These are phyloP conservation scores for Arthroderma uncinatum DNA, from an alignment of 2,329 filamentous ascomycete genomes.

Conservation along the genomic window DNA sequence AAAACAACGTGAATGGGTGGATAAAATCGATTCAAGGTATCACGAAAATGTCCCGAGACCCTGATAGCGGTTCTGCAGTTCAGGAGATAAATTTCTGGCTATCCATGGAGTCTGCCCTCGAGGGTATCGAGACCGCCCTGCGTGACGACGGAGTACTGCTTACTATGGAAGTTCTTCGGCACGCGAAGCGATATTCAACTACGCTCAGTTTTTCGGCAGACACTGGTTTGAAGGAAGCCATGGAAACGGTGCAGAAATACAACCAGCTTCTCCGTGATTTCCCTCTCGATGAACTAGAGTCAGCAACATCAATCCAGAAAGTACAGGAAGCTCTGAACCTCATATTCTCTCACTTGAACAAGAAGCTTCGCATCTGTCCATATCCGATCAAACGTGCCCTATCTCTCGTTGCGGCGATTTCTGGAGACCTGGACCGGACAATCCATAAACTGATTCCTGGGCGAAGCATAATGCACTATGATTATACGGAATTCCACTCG, in stretches of 20 bases:
- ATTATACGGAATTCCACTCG: conserved; percentile 77
- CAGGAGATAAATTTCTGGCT: conserved; percentile 99
- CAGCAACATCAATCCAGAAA: conserved; percentile 78
- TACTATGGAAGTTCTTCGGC: conserved; percentile 87
- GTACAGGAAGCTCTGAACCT: conserved; percentile 77
- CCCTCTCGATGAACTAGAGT: conserved; percentile 84
- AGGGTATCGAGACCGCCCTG: conserved; percentile 82
- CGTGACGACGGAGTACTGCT: conserved; percentile 77
- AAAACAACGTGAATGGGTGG: conserved; percentile 91
- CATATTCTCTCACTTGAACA: conserved; percentile 92
- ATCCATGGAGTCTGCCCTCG: conserved; percentile 87
- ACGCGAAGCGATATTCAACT: conserved; percentile 95
- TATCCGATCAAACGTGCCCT: conserved; percentile 88
- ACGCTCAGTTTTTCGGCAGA: conserved; percentile 95
- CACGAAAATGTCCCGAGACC: conserved; percentile 85
- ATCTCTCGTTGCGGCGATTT: conserved; percentile 93
- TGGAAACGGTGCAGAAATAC: conserved; percentile 94
- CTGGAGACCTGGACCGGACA: conserved; percentile 76
- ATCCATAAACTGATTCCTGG: conserved; percentile 79
- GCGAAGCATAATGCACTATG: conserved; percentile 77
- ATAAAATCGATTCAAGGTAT: conserved; percentile 97
- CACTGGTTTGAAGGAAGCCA: conserved; percentile 89
- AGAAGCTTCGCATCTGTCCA: conserved; percentile 90
- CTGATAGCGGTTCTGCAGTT: conserved; percentile 65
- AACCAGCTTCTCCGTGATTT: conserved; percentile 99